Conservation (phyloP, 306 rosid species). For the Lathyrus aphaca region DNA sequence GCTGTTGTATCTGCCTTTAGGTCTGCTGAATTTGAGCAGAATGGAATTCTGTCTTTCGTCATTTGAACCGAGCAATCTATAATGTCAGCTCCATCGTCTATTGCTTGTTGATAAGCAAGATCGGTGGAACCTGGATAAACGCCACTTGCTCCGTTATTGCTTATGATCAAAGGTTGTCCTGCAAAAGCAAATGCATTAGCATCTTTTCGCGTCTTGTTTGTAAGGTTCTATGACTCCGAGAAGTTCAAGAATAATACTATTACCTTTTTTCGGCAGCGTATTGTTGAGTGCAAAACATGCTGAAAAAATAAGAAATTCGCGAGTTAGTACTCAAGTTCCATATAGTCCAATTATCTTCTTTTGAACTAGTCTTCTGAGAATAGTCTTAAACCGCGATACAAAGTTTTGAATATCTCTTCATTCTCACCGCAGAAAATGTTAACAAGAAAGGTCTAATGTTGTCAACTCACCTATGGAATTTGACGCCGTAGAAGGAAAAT, state of each 20-base stretch:
- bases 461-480: constrained; percentile 75
- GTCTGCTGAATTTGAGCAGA: constrained; percentile 63
- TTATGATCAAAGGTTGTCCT: constrained; percentile 65
- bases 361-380: background rate
- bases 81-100: constrained; percentile 75
- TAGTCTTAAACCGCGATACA: background rate
- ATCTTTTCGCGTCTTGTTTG: background rate
- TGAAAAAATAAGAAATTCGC: constrained; percentile 42
- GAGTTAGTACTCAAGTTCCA: background rate
- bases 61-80: constrained; percentile 93
- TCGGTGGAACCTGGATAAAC: constrained; percentile 80
- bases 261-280: constrained; percentile 56
- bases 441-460: too few relatives aligned
- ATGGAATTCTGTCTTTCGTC: constrained; percentile 79
- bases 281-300: constrained; percentile 67
- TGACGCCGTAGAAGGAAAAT: constrained; percentile 70
- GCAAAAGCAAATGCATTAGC: constrained; percentile 32
- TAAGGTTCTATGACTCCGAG: constrained; percentile 6
- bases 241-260: background rate
- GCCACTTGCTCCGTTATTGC: constrained; percentile 84
- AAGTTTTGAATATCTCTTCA: background rate
- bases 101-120: constrained; percentile 77
- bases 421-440: too few relatives aligned
- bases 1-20: constrained; percentile 55
- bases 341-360: background rate